phyloP scores from a whole-genome alignment of 495 filamentous ascomycete species.

The Aspergillus homomorphus region DNA sequence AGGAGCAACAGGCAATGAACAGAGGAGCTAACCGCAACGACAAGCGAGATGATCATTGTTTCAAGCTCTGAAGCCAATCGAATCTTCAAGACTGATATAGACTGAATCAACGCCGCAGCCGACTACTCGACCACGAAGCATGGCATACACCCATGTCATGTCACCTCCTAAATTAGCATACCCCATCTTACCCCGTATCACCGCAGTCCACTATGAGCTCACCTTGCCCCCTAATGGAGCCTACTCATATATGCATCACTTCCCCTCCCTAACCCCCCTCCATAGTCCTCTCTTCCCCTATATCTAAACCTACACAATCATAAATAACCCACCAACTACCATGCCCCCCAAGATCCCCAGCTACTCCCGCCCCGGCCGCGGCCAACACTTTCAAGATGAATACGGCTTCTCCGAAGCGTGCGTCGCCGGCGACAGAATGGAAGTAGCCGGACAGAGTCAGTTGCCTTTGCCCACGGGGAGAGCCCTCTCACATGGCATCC shows the following conservation, averaged over 20 bases:
- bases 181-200: neutral
- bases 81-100: neutral
- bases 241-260: neutral
- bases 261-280: neutral
- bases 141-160: neutral
- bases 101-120: neutral
- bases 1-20: no score
- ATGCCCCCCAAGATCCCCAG: constrained; percentile 1
- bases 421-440: constrained; percentile 13
- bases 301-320: neutral
- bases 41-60: no score
- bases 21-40: no score
- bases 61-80: neutral
- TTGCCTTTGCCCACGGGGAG: no score
- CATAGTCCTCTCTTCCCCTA: neutral
- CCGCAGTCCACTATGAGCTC: neutral
- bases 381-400: constrained; percentile 14
- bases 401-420: constrained; percentile 18
- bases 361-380: constrained; percentile 15
- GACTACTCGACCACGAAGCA: neutral
- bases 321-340: neutral
- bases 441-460: constrained; percentile 16
- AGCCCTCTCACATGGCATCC: neutral
- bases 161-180: neutral
- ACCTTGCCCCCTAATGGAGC: neutral